A percentile compares a stretch with the other conserved stretches of the same genome.
These are phyloP conservation scores for Erodium trifolium DNA, from an alignment of 441 rosid genomes.

Conservation along the genomic window DNA sequence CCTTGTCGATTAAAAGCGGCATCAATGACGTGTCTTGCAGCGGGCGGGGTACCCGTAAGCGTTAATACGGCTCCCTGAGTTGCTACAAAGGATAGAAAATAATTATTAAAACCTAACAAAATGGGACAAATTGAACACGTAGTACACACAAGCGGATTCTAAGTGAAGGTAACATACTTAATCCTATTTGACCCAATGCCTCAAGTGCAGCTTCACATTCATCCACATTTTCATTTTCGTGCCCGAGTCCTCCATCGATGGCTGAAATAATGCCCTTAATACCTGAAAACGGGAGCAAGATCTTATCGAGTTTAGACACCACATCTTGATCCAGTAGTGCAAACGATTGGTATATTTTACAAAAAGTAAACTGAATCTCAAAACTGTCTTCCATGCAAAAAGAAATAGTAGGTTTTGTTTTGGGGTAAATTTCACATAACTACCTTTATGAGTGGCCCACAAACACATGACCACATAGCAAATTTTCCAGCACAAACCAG, in stretches of 20 bases:
- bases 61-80: conserved; percentile 55
- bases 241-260: conserved; percentile 49
- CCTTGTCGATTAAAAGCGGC: conserved; percentile 69
- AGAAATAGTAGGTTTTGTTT: no score
- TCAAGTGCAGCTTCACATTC: conserved; percentile 78
- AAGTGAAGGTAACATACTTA: conserved; percentile 32
- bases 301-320: neutral
- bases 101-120: neutral
- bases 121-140: no score
- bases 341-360: neutral
- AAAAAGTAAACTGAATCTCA: neutral
- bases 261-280: conserved; percentile 50
- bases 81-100: conserved; percentile 35
- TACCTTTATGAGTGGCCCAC: no score
- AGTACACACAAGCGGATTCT: neutral
- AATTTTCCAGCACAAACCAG: no score
- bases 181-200: conserved; percentile 79
- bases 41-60: conserved; percentile 47
- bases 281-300: conserved; percentile 38
- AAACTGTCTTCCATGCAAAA: neutral
- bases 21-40: conserved; percentile 59
- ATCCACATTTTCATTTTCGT: conserved; percentile 39
- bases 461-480: no score
- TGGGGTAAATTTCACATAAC: no score
- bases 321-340: neutral